These are phyloP conservation scores for Diphasiastrum complanatum DNA, from an alignment of 83 land plant species.

Conservation along the genomic window DNA sequence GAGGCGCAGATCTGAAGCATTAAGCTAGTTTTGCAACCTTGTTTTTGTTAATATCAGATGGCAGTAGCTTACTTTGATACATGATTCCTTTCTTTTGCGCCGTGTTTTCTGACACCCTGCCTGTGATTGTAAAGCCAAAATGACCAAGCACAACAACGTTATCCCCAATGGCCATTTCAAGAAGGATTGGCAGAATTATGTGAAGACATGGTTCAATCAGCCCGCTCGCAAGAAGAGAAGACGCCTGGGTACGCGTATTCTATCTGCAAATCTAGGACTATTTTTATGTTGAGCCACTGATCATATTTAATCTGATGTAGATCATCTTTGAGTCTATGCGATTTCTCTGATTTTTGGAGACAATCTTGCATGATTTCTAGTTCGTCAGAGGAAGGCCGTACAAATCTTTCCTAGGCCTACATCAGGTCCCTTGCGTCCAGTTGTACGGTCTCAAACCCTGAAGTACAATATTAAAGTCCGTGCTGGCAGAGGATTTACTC, in stretches of 20 bases:
- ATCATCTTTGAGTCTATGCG: neutral
- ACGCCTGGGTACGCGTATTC: slow-evolving; percentile 45
- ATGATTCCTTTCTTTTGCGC: too few species aligned
- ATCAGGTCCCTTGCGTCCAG: slow-evolving; percentile 62
- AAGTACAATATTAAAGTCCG: slow-evolving; percentile 69
- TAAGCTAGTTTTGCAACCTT: too few species aligned
- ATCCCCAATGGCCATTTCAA: slow-evolving; percentile 85
- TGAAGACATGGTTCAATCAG: slow-evolving; percentile 90
- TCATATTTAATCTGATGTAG: neutral
- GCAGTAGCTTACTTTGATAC: too few species aligned
- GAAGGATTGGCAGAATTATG: slow-evolving; percentile 90
- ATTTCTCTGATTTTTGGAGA: neutral
- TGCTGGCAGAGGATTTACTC: slow-evolving; percentile 63
- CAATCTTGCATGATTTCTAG: too few species aligned
- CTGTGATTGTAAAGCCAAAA: too few species aligned
- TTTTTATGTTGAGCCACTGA: neutral
- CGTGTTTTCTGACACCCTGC: too few species aligned
- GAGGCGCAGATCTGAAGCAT: too few species aligned
- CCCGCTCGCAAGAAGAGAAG: slow-evolving; percentile 78
- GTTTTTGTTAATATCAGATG: too few species aligned
- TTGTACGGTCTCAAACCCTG: slow-evolving; percentile 57
- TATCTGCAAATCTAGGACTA: too few species aligned
- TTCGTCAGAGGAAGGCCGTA: slow-evolving; percentile 71
- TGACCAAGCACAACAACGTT: slow-evolving; percentile 89
- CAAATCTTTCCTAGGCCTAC: slow-evolving; percentile 71